A percentile compares a stretch with the other conserved stretches of the same genome.
These are phyloP conservation scores for Baeospora myosura DNA, from an alignment of 1,284 basidiomycete genomes.

Conservation along the genomic window DNA sequence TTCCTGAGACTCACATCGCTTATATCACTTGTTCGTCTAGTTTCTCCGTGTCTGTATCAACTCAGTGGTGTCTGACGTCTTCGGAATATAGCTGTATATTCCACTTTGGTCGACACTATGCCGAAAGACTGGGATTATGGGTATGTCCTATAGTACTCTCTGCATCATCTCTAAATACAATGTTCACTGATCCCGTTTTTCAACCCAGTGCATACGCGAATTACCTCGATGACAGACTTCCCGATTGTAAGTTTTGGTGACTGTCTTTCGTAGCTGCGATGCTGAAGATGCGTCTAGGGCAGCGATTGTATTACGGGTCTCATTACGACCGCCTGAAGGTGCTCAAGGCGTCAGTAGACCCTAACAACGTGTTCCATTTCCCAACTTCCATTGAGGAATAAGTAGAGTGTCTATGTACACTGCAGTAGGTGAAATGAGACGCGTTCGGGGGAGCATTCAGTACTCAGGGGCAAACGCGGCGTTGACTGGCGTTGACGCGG, in stretches of 20 bases:
- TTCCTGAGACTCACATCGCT: no score
- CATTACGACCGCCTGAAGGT: slow-evolving; percentile 25
- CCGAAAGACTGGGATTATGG: slow-evolving; percentile 33
- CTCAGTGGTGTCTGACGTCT: no score
- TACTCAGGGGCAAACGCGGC: no score
- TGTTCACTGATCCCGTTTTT: not conserved
- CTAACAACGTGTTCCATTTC: slow-evolving; percentile 25
- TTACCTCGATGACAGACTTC: slow-evolving; percentile 33
- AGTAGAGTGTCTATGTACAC: no score
- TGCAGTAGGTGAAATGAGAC: no score
- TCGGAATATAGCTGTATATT: slow-evolving; percentile 22
- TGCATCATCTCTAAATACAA: not conserved
- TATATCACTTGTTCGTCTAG: no score
- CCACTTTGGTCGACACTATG: slow-evolving; percentile 24
- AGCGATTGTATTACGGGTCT: slow-evolving; percentile 26
- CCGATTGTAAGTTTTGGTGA: slow-evolving; percentile 24
- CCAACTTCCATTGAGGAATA: no score
- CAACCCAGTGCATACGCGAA: slow-evolving; percentile 32
- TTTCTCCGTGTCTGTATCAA: not conserved
- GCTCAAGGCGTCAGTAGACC: slow-evolving; percentile 28
- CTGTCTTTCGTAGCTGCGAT: not conserved
- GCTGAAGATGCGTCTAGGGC: slow-evolving; percentile 16
- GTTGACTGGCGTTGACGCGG: no score
- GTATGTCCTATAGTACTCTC: slow-evolving; percentile 17
- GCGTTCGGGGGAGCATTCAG: no score